Evolutionary conservation across 129 eudicot species (phyloP), one percentile per base, ranked within the genome.

Genomic region (Centrapalus pauciflorus): DNA sequence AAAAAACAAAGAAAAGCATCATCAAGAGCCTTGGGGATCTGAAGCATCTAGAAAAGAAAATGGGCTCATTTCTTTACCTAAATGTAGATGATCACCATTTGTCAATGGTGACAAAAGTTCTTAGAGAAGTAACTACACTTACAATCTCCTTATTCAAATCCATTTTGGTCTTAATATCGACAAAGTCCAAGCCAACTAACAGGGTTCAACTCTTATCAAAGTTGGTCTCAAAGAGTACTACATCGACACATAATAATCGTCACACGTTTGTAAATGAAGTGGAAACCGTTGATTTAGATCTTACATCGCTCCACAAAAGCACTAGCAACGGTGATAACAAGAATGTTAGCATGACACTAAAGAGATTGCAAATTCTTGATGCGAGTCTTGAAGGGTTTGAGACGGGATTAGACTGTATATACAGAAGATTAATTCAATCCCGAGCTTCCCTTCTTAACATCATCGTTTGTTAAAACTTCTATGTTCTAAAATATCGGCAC

Each of bases 31-130:
- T 80, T 13, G 67, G 58, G 52, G 62, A 12, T n/a, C 55, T 80
- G 34, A 80, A 80, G 59, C 74, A 72, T 13, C 25, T 76, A 61
- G 80, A 84, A 50, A 43, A 51, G 55, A 79, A 61, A 55, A 37
- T 17, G 7, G 50, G 61, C 13, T 32, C 74, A 3, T 35, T 69
- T 40, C 64, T 24, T 64, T 26, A 45, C 16, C 14, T 54, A 10
- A 64, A 57, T 13, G 10, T 58, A n/a, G n/a, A n/a, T 16, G 26
- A 64, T 46, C 28, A 11, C 19, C 37, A 64, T n/a, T 26, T 58
- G 43, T 7, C 48, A 12, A 24, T 50, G 48, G 72, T 65, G 65
- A 21, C 65, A 24, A 38, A 66, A 16, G 30, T 51, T 10, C 25
- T 82, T 7, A 49, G 71, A 41, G 82, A 83, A 55, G 70, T 62